Conservation (phyloP, 1,284 basidiomycete species). For the Coriolopsis trogii region DNA sequence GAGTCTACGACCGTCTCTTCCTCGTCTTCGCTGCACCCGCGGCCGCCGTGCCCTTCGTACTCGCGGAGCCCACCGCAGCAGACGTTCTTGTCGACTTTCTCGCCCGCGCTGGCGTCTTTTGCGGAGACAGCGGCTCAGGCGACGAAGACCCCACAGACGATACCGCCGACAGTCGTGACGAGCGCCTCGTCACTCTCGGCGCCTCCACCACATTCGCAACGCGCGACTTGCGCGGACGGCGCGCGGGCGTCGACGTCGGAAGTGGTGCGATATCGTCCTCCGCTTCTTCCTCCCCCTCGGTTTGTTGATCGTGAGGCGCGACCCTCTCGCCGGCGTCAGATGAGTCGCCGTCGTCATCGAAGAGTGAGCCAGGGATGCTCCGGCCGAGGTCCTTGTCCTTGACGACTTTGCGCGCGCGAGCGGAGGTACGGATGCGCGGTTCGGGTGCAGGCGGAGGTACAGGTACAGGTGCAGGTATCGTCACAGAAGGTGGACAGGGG, state of each 20-base stretch:
- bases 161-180: slow-evolving; percentile 23
- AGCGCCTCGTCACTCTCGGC: slow-evolving; percentile 22
- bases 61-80: slow-evolving; percentile 1
- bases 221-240: slow-evolving; percentile 29
- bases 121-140: slow-evolving; percentile 31
- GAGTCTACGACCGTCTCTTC: slow-evolving; percentile 23
- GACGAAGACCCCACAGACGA: slow-evolving; percentile 30
- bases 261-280: slow-evolving; percentile 56
- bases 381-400: slow-evolving; percentile 36
- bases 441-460: slow-evolving; percentile 1
- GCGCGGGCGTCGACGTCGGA: slow-evolving; percentile 35
- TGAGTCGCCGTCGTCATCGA: slow-evolving; percentile 51
- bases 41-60: background rate
- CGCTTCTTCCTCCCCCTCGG: slow-evolving; percentile 48
- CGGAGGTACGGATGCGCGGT: slow-evolving; percentile 14
- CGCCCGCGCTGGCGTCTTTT: slow-evolving; percentile 23
- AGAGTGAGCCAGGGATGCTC: slow-evolving; percentile 59
- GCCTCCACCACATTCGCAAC: slow-evolving; percentile 26
- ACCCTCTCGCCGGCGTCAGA: slow-evolving; percentile 47
- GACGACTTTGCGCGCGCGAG: slow-evolving; percentile 20
- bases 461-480: background rate
- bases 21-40: slow-evolving; percentile 19
- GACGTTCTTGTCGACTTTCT: slow-evolving; percentile 14
- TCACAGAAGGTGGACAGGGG: background rate
- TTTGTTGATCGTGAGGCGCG: slow-evolving; percentile 20